A percentile compares a stretch with the other conserved stretches of the same genome.
phyloP scores from a whole-genome alignment of 2,329 filamentous ascomycete genomes.

The Penicillium sp. region DNA sequence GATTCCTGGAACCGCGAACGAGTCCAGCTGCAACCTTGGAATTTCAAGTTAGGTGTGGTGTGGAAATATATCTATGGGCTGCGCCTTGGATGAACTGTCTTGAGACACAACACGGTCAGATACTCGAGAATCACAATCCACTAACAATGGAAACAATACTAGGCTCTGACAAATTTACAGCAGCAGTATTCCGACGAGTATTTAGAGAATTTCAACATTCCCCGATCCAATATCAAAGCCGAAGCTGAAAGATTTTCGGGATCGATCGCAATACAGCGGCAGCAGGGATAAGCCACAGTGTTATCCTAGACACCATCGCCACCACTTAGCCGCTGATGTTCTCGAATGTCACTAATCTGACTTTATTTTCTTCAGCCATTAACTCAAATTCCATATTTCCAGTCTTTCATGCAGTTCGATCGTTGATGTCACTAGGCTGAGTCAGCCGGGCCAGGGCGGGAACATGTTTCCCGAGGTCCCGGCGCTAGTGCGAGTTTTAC shows the following conservation, averaged over 20 bases:
- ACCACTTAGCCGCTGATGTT: background rate
- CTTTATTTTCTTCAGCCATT: background rate
- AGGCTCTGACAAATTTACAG: background rate
- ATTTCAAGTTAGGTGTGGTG: background rate
- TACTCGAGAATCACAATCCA: too few relatives aligned
- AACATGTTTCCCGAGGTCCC: slow-evolving; percentile 21
- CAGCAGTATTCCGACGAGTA: too few relatives aligned
- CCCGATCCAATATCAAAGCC: background rate
- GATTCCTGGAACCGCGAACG: too few relatives aligned
- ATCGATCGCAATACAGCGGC: background rate
- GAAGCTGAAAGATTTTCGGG: background rate
- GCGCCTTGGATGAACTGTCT: background rate
- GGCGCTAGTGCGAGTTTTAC: slow-evolving; percentile 24
- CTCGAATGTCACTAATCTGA: background rate
- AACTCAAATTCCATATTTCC: background rate
- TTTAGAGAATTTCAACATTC: background rate
- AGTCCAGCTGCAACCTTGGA: too few relatives aligned
- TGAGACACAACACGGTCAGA: too few relatives aligned
- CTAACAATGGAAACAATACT: background rate
- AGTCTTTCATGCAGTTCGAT: background rate
- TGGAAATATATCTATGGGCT: background rate
- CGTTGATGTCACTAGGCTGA: slow-evolving; percentile 20
- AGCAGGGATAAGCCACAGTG: background rate
- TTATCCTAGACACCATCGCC: background rate
- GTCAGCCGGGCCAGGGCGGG: slow-evolving; percentile 21